These are phyloP conservation scores for Ballota nigra DNA, from an alignment of 257 asterid species.

Conservation along the genomic window DNA sequence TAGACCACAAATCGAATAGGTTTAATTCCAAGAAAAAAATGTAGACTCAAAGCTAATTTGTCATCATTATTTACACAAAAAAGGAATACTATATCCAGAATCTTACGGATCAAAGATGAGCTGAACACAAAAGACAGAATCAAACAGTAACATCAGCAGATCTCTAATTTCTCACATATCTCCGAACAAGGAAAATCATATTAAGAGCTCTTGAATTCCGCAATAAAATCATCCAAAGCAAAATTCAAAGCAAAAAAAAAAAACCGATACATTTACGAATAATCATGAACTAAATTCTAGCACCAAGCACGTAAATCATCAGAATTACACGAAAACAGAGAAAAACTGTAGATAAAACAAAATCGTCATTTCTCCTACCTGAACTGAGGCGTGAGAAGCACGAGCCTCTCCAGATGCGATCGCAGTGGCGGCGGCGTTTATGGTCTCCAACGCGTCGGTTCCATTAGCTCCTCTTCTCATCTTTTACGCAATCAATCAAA, in stretches of 20 bases:
- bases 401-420: conserved; percentile 76
- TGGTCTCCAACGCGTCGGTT: conserved; percentile 59
- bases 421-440: conserved; percentile 92
- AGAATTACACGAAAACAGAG: conserved; percentile 2
- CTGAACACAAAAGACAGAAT: background rate
- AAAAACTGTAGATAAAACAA: background rate
- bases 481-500: conserved; percentile 28
- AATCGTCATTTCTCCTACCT: conserved; percentile 37
- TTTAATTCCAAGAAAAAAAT: background rate
- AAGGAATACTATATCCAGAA: conserved; percentile 11
- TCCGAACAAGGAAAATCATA: background rate
- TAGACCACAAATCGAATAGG: conserved; percentile 10
- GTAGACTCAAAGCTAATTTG: background rate
- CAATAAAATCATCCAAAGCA: background rate
- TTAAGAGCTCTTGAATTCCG: background rate
- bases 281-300: background rate
- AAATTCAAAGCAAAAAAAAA: too few relatives aligned
- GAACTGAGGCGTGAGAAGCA: conserved; percentile 48
- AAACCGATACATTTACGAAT: too few relatives aligned
- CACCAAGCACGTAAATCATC: conserved; percentile 21
- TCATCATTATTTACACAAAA: conserved; percentile 2
- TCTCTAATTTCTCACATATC: conserved; percentile 24
- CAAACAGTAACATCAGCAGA: conserved; percentile 14
- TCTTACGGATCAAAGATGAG: conserved; percentile 11
- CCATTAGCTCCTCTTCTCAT: conserved; percentile 56